Evolutionary conservation across 805 yeast genomes (phyloP), one percentile per base, ranked within the genome.

Genomic region (Candida glaebosa): DNA sequence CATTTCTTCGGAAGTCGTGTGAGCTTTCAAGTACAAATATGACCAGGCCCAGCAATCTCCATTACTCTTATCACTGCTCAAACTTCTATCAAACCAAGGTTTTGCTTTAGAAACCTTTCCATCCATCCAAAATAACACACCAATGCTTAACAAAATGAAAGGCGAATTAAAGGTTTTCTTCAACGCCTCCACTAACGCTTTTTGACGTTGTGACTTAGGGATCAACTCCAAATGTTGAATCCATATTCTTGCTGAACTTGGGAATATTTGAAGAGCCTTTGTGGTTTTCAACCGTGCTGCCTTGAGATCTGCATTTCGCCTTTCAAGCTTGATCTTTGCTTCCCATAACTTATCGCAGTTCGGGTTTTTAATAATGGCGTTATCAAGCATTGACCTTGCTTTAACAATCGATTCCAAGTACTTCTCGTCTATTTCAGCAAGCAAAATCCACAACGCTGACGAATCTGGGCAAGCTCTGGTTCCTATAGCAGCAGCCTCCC

Each of bases 11-110:
- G 52, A 55, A 3, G 58, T 49, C 2, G 73, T 75, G 37, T 62
- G 64, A 45, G 69, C 73, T 16, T 49, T 38, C 34, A 68, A 42
- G 46, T 74, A 78, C 19, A 70, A 67, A 50, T 76, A 78, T 37
- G 70, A 53, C 83, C 88, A 82, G 1, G 79, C 76, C 84, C 95
- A 88, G 2, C 73, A 61, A 60, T 90, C 97, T 3, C 96, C 97
- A 54, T 69, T 76, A n/a, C 61, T 66, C 1, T 66, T 58, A 42
- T 81, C 79, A 2, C 70, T 66, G n/a, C 63, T 67, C 8, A 82
- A 56, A 0, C 93, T 85, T 40, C 84, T 69, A 37, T 82, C 83
- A 42, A 88, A 76, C 88, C 96, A 90, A 10, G 81, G 71, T 41
- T 69, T 65, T 0, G 95, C 87, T 48, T 81, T 82, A 1, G 73